Evolutionary conservation across 176 grass and related monocot genomes (phyloP), one percentile per base, ranked within the genome.

Genomic region (Zizania latifolia): DNA sequence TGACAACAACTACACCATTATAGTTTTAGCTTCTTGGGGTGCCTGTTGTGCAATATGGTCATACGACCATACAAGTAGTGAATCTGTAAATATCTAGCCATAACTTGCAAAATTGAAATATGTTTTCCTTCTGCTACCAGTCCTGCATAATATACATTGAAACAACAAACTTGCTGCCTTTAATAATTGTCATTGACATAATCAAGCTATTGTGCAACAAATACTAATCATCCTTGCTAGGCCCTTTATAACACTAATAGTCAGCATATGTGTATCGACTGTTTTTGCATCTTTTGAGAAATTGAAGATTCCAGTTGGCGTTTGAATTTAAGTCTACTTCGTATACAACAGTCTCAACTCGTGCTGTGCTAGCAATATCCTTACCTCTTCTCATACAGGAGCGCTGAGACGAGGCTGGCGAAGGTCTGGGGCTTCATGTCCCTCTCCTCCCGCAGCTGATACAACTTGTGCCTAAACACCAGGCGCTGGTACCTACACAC

Each of bases 381-480:
- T 66, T 37, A 99, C 95, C 95, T 99, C 82, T 92, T 99, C 86
- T 99, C 95, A 65, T 99, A 99, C 8, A 99, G 95, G 36, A 99
- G 55, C 0, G 92, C 89, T 0, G 95, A 99, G 43, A 99, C 95
- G 17, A 99, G 95, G 69, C 95, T 99, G 14, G 95, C 92, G 38
- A 99, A 99, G 82, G 91, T 99, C 66, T 94, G 44, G 5, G 95
- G 95, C 79, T 99, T 99, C 95, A 99, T 99, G 72, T 99, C 89
- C 77, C 95, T 92, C 89, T 99, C 95, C 78, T 99, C 95, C 67
- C 89, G 85, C 60, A 99, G 84, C 76, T 99, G 91, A 83, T 99
- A 99, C 13, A 99, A 57, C 71, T 99, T 99, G 86, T 99, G 95
- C 82, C 92, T 90, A 29, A 94, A 99, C 62, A 94, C 84, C 14